Percentiles rank a stretch among this genome's conserved stretches.
These are phyloP conservation scores for Trametes cubensis DNA, from an alignment of 768 basidiomycete species.

Conservation along the genomic window DNA sequence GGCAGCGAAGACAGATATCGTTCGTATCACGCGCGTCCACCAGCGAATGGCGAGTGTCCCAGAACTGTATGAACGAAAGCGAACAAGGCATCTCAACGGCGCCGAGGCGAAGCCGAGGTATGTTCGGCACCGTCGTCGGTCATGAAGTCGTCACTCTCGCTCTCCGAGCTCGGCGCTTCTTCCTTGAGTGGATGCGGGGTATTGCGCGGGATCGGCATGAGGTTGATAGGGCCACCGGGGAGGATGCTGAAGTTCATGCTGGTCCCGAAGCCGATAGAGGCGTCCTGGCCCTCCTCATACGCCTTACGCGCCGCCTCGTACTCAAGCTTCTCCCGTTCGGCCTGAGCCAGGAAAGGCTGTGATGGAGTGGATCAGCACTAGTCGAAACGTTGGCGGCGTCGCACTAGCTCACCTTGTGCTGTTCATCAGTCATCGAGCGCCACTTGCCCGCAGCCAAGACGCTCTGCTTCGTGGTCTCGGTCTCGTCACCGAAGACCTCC, in stretches of 20 bases:
- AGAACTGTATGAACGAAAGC: slow-evolving; percentile 12
- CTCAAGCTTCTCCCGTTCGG: slow-evolving; percentile 93
- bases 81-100: slow-evolving; percentile 21
- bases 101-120: slow-evolving; percentile 23
- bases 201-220: slow-evolving; percentile 43
- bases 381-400: slow-evolving; percentile 6
- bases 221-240: slow-evolving; percentile 60
- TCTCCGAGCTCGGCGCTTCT: slow-evolving; percentile 67
- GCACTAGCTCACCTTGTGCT: slow-evolving; percentile 72
- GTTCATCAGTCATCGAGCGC: slow-evolving; percentile 91
- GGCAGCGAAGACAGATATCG: slow-evolving; percentile 9
- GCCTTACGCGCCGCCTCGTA: slow-evolving; percentile 84
- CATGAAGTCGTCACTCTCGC: slow-evolving; percentile 54
- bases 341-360: slow-evolving; percentile 90
- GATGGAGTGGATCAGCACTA: slow-evolving; percentile 19
- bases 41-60: slow-evolving; percentile 17
- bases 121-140: slow-evolving; percentile 30
- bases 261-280: slow-evolving; percentile 63
- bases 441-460: slow-evolving; percentile 91
- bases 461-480: slow-evolving; percentile 93
- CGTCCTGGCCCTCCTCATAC: slow-evolving; percentile 90
- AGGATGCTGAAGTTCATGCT: slow-evolving; percentile 84
- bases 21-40: slow-evolving; percentile 15
- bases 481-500: slow-evolving; percentile 86
- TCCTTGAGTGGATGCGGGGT: slow-evolving; percentile 52